Conservation (phyloP, 805 yeast species). For the Sungouiozyma intestinalis region DNA sequence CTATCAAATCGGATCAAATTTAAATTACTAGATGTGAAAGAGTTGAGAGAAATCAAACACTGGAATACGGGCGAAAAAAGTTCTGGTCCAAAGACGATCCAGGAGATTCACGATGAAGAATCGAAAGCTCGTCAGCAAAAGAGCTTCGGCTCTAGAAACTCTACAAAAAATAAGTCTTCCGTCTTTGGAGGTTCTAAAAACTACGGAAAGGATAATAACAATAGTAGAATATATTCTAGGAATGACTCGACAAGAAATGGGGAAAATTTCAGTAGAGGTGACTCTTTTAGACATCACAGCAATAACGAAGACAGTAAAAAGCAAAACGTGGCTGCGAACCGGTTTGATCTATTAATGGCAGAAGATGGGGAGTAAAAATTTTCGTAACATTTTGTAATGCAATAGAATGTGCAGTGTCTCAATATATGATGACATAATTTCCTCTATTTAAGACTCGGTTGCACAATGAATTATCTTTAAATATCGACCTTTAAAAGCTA, state of each 20-base stretch:
- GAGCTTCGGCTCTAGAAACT: conserved; percentile 32
- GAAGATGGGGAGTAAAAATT: conserved; percentile 9
- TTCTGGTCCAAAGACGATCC: conserved; percentile 87
- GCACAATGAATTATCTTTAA: no score
- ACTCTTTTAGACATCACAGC: not conserved
- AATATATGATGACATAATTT: no score
- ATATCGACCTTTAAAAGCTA: no score
- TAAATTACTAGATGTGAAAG: conserved; percentile 80
- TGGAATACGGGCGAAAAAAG: conserved; percentile 61
- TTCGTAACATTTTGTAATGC: no score
- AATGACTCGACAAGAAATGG: conserved; percentile 1
- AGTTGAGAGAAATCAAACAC: conserved; percentile 47
- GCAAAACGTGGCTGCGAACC: conserved; percentile 17
- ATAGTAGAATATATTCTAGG: not conserved
- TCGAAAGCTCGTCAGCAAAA: conserved; percentile 44
- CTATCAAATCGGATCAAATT: conserved; percentile 74
- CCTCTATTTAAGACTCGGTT: no score
- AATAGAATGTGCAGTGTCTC: not conserved
- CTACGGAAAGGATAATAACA: not conserved
- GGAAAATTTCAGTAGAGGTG: not conserved
- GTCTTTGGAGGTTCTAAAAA: not conserved
- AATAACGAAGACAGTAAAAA: not conserved
- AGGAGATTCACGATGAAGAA: conserved; percentile 84
- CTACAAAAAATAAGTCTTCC: not conserved
- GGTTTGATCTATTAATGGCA: conserved; percentile 28